phyloP scores from a whole-genome alignment of 2,329 filamentous ascomycete species.

The Grosmannia penicillata region DNA sequence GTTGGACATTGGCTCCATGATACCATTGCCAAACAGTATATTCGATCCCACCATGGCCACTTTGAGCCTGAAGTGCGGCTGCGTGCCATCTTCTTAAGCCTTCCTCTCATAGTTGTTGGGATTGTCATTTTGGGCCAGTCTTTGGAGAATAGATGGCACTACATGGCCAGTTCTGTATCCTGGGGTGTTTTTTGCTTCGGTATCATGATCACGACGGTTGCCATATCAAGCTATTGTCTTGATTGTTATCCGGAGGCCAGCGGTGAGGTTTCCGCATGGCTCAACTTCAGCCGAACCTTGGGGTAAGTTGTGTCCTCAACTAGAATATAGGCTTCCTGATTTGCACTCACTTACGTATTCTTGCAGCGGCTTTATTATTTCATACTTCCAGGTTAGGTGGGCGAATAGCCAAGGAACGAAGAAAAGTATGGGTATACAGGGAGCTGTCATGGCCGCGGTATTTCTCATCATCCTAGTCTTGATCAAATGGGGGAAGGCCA shows the following conservation, averaged over 20 bases:
- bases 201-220: conserved; percentile 38
- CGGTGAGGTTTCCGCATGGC: conserved; percentile 37
- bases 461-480: conserved; percentile 14
- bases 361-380: conserved; percentile 29
- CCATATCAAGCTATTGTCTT: conserved; percentile 34
- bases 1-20: conserved; percentile 43
- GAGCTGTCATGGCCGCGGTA: conserved; percentile 19
- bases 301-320: conserved; percentile 15
- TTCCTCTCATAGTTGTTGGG: conserved; percentile 32
- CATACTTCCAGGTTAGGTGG: conserved; percentile 38
- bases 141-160: conserved; percentile 34
- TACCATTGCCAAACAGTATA: conserved; percentile 27
- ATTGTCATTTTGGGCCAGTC: conserved; percentile 37
- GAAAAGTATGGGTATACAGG: conserved; percentile 30
- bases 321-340: too few relatives aligned
- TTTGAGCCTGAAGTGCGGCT: conserved; percentile 44
- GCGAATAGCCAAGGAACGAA: conserved; percentile 25
- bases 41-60: conserved; percentile 29
- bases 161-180: conserved; percentile 29
- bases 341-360: background rate
- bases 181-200: conserved; percentile 42
- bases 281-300: conserved; percentile 32
- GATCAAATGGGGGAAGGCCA: conserved; percentile 16
- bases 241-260: conserved; percentile 39
- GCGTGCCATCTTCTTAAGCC: conserved; percentile 27